Conservation (phyloP, 2,329 filamentous ascomycete genomes). For the Scolecobasidium constrictum region DNA sequence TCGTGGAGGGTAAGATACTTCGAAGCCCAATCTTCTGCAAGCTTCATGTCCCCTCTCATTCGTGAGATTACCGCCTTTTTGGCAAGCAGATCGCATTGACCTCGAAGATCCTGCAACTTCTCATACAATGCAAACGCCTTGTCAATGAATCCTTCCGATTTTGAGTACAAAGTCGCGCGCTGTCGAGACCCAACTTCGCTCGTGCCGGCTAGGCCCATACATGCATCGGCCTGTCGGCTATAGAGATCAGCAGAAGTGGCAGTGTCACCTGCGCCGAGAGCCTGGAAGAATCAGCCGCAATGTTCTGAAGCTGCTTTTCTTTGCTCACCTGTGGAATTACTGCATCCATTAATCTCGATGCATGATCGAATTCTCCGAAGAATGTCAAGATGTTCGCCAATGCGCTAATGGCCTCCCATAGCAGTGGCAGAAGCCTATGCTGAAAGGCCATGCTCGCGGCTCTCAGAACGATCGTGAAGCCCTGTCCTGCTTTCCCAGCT, state of each 20-base stretch:
- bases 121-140: conserved; percentile 42
- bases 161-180: conserved; percentile 16
- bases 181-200: conserved; percentile 16
- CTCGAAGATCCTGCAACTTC: conserved; percentile 54
- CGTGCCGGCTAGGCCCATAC: conserved; percentile 64
- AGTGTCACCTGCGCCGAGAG: conserved; percentile 56
- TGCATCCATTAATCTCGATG: conserved; percentile 52
- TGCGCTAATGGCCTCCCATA: conserved; percentile 63
- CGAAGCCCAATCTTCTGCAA: conserved; percentile 12
- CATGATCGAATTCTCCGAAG: conserved; percentile 59
- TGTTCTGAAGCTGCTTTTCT: neutral
- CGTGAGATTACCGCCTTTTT: conserved; percentile 74
- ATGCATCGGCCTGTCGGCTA: conserved; percentile 60
- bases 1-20: conserved; percentile 18
- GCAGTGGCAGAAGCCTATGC: conserved; percentile 52
- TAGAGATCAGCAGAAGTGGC: conserved; percentile 57
- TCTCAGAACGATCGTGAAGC: conserved; percentile 65
- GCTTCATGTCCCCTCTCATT: conserved; percentile 46
- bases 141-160: conserved; percentile 18
- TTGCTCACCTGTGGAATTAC: conserved; percentile 56
- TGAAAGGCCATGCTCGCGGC: conserved; percentile 65
- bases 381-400: conserved; percentile 59
- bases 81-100: conserved; percentile 67
- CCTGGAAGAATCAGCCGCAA: conserved; percentile 16
- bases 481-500: conserved; percentile 54